Evolutionary conservation across 129 eudicot genomes (phyloP), one percentile per base, ranked within the genome.

Genomic region (Cynara cardunculus): DNA sequence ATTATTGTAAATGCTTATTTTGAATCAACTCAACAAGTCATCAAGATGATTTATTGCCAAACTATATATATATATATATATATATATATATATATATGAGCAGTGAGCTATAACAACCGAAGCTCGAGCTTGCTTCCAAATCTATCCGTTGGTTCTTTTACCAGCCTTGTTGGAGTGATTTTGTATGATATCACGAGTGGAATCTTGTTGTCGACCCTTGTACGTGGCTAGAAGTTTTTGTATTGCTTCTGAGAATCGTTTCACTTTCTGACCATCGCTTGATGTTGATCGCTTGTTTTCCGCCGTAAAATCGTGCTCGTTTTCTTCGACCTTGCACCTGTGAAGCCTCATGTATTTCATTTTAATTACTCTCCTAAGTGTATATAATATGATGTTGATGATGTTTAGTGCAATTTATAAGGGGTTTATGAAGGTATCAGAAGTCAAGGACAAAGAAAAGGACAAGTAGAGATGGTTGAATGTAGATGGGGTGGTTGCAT

Each of bases 271-370:
- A 37, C 35, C 78, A 25, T 80, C 65, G 78, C 22, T 61, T 80
- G 84, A 81, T 37, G 66, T 28, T 21, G 62, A 53, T 53, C n/a
- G 72, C 27, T 26, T 72, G 8, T 32, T 59, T 56, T 68, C 78
- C 2, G 24, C 4, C 9, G 35, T 7, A 49, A 35, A 80, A 26
- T 27, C 79, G 7, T 26, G 25, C n/a, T 80, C 28, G n/a, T 70
- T 79, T 71, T 31, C 77, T 3, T 71, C 62, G 53, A 79, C 37
- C 71, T 31, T 71, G 71, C 27, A 71, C 78, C 66, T 62, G 79
- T 80, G 84, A 22, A 80, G 79, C 79, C 65, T 80, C 19, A 4
- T 35, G 79, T 80, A 80, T 73, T 73, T 80, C 84, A 80, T 80
- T 61, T 59, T 64, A 34, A 37, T 28, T 53, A 18, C 7, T 46